A percentile compares a stretch with the other conserved stretches of the same genome.
phyloP scores from a whole-genome alignment of 2,329 filamentous ascomycete genomes.

The Fusarium udum region DNA sequence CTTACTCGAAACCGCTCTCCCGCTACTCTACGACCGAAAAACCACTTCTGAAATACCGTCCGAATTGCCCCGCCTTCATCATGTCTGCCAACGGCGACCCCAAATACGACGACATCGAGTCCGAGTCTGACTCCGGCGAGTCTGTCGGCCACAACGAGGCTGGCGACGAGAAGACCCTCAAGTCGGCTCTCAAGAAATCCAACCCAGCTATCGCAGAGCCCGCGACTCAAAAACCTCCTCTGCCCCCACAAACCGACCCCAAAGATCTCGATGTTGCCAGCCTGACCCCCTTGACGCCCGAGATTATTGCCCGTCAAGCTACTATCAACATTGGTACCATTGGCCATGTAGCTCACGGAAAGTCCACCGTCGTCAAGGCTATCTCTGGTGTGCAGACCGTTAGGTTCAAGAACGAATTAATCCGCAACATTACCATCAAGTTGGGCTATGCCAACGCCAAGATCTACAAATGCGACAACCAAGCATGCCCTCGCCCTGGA shows the following conservation, averaged over 20 bases:
- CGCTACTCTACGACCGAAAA: slow-evolving; percentile 32
- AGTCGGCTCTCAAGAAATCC: slow-evolving; percentile 86
- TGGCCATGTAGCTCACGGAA: slow-evolving; percentile 98
- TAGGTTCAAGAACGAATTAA: slow-evolving; percentile 99
- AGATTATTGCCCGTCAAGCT: slow-evolving; percentile 97
- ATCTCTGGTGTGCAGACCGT: slow-evolving; percentile 99
- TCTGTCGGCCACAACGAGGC: slow-evolving; percentile 68
- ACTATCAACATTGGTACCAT: slow-evolving; percentile 99
- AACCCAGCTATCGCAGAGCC: slow-evolving; percentile 64
- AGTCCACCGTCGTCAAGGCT: slow-evolving; percentile 98
- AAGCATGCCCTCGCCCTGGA: slow-evolving; percentile 88
- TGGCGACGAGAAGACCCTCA: slow-evolving; percentile 74
- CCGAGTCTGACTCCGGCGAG: slow-evolving; percentile 74
- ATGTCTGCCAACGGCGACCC: slow-evolving; percentile 68
- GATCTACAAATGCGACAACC: slow-evolving; percentile 98
- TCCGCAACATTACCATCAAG: slow-evolving; percentile 99
- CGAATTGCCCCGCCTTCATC: slow-evolving; percentile 48
- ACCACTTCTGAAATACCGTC: slow-evolving; percentile 31
- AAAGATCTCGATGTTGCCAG: slow-evolving; percentile 83
- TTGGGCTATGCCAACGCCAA: slow-evolving; percentile 99
- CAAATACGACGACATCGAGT: slow-evolving; percentile 78
- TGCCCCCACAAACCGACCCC: slow-evolving; percentile 92
- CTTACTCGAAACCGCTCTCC: slow-evolving; percentile 14
- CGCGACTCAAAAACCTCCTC: slow-evolving; percentile 61
- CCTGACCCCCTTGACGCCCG: slow-evolving; percentile 87